Evolutionary conservation across 305 asterid species (phyloP), one percentile per base, ranked within the genome.

Genomic region (Solanum aculeatissimum): DNA sequence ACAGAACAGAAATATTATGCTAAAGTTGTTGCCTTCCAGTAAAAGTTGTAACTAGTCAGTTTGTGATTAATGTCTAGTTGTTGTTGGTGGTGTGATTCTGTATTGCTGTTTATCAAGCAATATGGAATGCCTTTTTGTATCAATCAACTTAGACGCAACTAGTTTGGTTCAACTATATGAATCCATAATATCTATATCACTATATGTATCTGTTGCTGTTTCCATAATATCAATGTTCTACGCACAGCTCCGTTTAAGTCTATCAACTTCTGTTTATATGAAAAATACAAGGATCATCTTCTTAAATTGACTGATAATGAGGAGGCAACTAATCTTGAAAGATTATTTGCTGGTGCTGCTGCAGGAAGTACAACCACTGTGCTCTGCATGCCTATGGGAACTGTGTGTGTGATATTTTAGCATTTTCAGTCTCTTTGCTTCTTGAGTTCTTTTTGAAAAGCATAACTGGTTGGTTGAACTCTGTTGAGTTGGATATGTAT

Each of bases 311-410:
- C 97, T 75, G 97, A 97, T 83, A 94, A 94, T 71, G 91, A 90
- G 57, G 98, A 96, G 89, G 85, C 96, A 49, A 92, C 98, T 83
- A 93, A 95, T 90, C 87, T 92, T 80, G 95, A 95, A 86, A 96
- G 98, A 89, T 94, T 94, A 72, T 72, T 94, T 85, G 98, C 99
- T 13, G 99, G 98, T 85, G 98, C 98, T 85, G 96, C 96, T 2
- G 97, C 98, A 86, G 99, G 98, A 91, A 92, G 94, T 85, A 94
- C 97, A 68, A 97, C 98, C 40, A 95, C 98, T 12, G 89, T 94
- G 57, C 96, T 95, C 77, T 95, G 98, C 89, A 93, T 93, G 88
- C 98, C 99, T 60, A 92, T 96, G 99, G 98, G 11, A 42, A 95
- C 90, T 89, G 98, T 95, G 88, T 93, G 88, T 91, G 99, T 35